Evolutionary conservation across 495 filamentous ascomycete genomes (phyloP).

Genomic region (Penicillium malachiteum): DNA sequence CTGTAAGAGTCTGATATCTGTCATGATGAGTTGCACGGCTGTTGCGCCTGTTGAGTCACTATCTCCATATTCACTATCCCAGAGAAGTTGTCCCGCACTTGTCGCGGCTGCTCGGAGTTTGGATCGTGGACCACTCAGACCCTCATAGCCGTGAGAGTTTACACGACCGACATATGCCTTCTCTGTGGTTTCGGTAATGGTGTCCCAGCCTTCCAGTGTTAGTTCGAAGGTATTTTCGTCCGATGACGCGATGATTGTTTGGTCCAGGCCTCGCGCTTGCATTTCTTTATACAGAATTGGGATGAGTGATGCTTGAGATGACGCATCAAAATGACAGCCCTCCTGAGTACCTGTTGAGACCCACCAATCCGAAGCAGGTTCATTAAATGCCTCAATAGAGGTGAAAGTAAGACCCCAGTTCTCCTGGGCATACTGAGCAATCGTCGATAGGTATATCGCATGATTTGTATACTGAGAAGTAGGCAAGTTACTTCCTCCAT

Average conservation of each 20-base stretch:
- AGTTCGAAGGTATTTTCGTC: slow-evolving; percentile 12
- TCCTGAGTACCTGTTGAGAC: slow-evolving; percentile 13
- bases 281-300: slow-evolving; percentile 7
- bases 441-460: slow-evolving; percentile 14
- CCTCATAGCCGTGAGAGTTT: slow-evolving; percentile 13
- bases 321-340: slow-evolving; percentile 12
- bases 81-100: slow-evolving; percentile 8
- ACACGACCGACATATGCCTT: slow-evolving; percentile 7
- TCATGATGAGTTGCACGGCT: slow-evolving; percentile 5
- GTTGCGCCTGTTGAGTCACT: slow-evolving; percentile 8
- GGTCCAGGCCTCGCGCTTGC: slow-evolving; percentile 4
- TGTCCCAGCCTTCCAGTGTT: slow-evolving; percentile 10
- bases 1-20: slow-evolving; percentile 6
- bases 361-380: slow-evolving; percentile 13
- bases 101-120: slow-evolving; percentile 7
- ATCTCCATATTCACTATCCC: slow-evolving; percentile 17
- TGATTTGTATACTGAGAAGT: slow-evolving; percentile 16
- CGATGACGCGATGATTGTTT: slow-evolving; percentile 10
- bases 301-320: slow-evolving; percentile 8
- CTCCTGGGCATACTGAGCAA: slow-evolving; percentile 9
- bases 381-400: slow-evolving; percentile 16
- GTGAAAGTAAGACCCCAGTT: slow-evolving; percentile 17
- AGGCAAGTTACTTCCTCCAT: slow-evolving; percentile 13
- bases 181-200: slow-evolving; percentile 4
- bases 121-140: slow-evolving; percentile 5